A percentile compares a stretch with the other conserved stretches of the same genome.
Evolutionary conservation across 2,329 filamentous ascomycete species (phyloP).

Genomic region (Microdochium bolleyi): DNA sequence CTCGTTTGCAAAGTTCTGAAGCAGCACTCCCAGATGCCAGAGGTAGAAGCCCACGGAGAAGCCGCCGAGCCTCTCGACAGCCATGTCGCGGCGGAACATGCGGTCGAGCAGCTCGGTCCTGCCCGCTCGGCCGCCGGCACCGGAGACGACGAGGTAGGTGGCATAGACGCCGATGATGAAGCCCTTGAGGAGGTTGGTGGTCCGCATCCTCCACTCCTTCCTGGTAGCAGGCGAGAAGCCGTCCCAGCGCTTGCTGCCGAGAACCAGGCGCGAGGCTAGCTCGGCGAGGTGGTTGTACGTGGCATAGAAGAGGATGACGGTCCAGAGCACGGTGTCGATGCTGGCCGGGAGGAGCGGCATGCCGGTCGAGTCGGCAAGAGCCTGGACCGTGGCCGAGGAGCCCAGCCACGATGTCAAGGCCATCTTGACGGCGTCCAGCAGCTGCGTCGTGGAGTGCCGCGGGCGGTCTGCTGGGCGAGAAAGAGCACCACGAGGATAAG

Average conservation of each 20-base stretch:
- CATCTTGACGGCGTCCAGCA: neutral
- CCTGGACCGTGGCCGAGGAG: neutral
- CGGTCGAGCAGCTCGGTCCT: neutral
- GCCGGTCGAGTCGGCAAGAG: neutral
- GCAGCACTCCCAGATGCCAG: neutral
- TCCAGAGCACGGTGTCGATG: neutral
- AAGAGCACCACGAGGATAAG: no score
- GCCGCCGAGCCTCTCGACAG: neutral
- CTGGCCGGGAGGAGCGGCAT: neutral
- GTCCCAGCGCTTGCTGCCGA: neutral
- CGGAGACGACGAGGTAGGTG: neutral
- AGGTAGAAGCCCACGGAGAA: neutral
- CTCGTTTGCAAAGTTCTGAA: neutral
- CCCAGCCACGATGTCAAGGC: neutral
- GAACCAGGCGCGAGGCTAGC: neutral
- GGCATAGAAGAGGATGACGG: neutral
- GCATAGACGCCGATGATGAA: neutral
- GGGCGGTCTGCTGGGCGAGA: neutral
- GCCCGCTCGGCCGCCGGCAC: neutral
- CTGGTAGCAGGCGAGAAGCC: neutral
- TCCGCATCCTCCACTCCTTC: neutral
- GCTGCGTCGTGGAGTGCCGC: no score
- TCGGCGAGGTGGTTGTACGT: neutral
- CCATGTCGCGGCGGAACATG: neutral
- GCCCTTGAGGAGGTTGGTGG: neutral